Evolutionary conservation across 495 filamentous ascomycete species (phyloP), one percentile per base, ranked within the genome.

Genomic region (Gamarada debralockiae): DNA sequence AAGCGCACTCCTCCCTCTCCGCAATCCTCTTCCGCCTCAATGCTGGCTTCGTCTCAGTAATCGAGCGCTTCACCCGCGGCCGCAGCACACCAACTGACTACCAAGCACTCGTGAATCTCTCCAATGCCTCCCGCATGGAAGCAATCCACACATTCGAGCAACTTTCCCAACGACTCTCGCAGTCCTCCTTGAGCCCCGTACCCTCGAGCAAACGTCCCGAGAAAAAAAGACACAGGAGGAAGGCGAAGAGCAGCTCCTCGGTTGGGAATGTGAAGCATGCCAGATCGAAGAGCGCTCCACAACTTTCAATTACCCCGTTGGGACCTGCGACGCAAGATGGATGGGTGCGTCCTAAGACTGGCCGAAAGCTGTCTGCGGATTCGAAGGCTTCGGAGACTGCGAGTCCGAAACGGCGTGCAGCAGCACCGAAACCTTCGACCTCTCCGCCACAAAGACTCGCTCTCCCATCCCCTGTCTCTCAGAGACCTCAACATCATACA

Each of bases 111-210:
- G 15, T 60, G n/a, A 42, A 44, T 18, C 46, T 64, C 2, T 64
- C 61, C 8, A 56, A 64, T 40, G 18, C 42, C 17, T 58, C 57
- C 0, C 46, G 61, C n/a, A 49, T 54, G 20, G 61, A 64, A 44
- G 53, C 61, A 10, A 60, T 64, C 10, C 20, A 42, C n/a, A 60
- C 61, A 7, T 64, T 64, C 23, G 53, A 56, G n/a, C 57, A 55
- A 27, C 54, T 64, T 21, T 58, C 57, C 12, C n/a, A 39, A 9
- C 49, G 61, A 4, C 25, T 60, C 5, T 60, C 61, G 5, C 39
- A 36, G 10, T 58, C 57, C 12, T 56, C 60, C 0, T 27, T 57
- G 1, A 42, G 39, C 3, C 23, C 53, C 14, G n/a, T 45, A 0
- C 54, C 44, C 4, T 17, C 22, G 12, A 38, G 25, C 3, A 45